Conservation (phyloP, 192 early-diverging fungal genomes). For the Backusella macrospora region DNA sequence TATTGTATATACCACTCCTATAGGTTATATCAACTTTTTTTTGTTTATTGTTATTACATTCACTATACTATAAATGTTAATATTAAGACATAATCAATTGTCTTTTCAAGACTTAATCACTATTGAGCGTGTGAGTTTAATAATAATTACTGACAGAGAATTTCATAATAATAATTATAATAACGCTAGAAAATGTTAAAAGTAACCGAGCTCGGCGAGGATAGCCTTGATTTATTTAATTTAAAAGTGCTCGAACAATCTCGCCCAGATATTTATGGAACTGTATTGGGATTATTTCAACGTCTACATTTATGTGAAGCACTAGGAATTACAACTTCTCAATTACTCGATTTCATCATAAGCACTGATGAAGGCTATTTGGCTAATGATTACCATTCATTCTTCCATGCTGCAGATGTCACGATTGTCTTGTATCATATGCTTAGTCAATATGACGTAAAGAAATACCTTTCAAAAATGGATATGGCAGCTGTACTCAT, state of each 20-base stretch:
- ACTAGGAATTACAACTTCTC: constrained; percentile 58
- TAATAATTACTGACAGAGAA: not conserved
- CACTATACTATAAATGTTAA: constrained; percentile 39
- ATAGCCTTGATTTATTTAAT: constrained; percentile 41
- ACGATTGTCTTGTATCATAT: constrained; percentile 81
- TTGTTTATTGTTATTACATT: too few species aligned
- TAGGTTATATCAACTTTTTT: not conserved
- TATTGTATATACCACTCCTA: not conserved
- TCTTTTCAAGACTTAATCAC: constrained; percentile 57
- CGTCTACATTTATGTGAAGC: constrained; percentile 62
- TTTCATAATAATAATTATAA: constrained; percentile 29
- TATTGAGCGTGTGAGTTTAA: constrained; percentile 55
- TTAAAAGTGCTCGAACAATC: constrained; percentile 68
- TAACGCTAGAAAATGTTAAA: constrained; percentile 49
- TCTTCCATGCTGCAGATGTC: constrained; percentile 91
- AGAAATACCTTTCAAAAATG: constrained; percentile 63
- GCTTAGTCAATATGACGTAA: constrained; percentile 67
- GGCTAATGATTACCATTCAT: constrained; percentile 89
- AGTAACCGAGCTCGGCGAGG: constrained; percentile 45
- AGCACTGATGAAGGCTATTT: constrained; percentile 82
- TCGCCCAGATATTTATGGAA: constrained; percentile 78
- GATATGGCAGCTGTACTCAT: constrained; percentile 80
- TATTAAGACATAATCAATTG: constrained; percentile 52
- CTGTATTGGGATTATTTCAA: constrained; percentile 79
- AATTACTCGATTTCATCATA: constrained; percentile 82